phyloP scores from a whole-genome alignment of 129 eudicot genomes.

The Ambrosia artemisiifolia region DNA sequence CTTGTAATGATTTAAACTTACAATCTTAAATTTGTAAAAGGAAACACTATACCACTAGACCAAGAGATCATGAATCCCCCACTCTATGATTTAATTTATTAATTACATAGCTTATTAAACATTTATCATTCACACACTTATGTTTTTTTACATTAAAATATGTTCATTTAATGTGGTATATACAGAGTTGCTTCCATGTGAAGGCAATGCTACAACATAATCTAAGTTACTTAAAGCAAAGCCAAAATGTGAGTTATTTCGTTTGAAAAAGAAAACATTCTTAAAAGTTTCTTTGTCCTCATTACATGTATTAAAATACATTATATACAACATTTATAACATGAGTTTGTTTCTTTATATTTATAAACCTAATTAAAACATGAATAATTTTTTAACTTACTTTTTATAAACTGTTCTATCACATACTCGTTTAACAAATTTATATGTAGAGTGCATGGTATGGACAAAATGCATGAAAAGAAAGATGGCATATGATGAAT shows the following conservation, averaged over 20 bases:
- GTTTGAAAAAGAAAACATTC: slow-evolving; percentile 16
- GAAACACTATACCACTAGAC: too few species aligned
- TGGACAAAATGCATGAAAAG: neutral
- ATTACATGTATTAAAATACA: neutral
- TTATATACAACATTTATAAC: too few species aligned
- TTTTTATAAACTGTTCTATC: too few species aligned
- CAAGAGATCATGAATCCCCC: too few species aligned
- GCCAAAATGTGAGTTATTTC: slow-evolving; percentile 11
- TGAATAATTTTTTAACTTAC: neutral
- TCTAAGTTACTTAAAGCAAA: slow-evolving; percentile 24
- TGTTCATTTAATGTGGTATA: slow-evolving; percentile 13
- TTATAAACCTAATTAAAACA: too few species aligned
- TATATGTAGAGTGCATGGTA: neutral
- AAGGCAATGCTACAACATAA: slow-evolving; percentile 24
- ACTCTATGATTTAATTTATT: too few species aligned
- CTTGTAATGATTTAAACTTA: too few species aligned
- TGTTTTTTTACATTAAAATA: neutral
- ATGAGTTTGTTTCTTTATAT: too few species aligned
- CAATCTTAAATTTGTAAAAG: too few species aligned
- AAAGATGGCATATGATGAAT: slow-evolving; percentile 25
- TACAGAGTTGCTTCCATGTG: slow-evolving; percentile 25
- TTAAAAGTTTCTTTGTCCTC: slow-evolving; percentile 11
- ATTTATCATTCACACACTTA: neutral
- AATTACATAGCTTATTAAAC: too few species aligned
- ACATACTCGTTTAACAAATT: too few species aligned